Percentiles rank a stretch among this genome's conserved stretches.
phyloP scores from a whole-genome alignment of 345 rosid species.

The Eucalyptus tenuipes region DNA sequence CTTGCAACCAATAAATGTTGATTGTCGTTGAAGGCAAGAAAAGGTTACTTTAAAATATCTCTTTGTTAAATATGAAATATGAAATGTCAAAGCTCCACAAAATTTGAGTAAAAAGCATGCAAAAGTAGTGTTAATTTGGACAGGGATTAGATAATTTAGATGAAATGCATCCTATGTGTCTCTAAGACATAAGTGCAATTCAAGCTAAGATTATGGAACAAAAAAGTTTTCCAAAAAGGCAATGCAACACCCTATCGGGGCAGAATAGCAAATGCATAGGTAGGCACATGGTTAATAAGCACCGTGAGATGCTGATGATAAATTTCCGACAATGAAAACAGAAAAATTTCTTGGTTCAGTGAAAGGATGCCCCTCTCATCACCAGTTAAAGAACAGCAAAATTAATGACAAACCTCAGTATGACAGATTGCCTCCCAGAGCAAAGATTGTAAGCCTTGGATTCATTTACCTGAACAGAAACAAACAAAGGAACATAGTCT shows the following conservation, averaged over 20 bases:
- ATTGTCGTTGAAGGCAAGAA: neutral
- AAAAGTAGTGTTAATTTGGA: neutral
- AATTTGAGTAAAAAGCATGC: neutral
- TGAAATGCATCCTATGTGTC: neutral
- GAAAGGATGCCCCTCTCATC: neutral
- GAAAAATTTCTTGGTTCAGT: neutral
- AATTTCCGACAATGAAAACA: neutral
- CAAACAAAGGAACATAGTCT: neutral
- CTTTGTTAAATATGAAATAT: neutral
- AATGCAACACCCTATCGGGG: neutral
- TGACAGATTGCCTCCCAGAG: slow-evolving; percentile 38
- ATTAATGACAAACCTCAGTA: slow-evolving; percentile 36
- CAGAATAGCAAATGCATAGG: neutral
- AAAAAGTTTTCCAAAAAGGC: neutral
- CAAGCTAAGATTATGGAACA: neutral
- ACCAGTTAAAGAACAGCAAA: neutral
- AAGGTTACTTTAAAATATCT: neutral
- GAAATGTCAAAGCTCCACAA: neutral
- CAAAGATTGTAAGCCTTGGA: slow-evolving; percentile 42
- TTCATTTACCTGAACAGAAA: slow-evolving; percentile 57
- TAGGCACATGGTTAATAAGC: neutral
- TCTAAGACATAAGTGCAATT: neutral
- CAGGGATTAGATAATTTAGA: neutral
- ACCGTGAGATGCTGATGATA: neutral
- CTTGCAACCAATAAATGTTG: neutral